Evolutionary conservation across 768 basidiomycete genomes (phyloP), one percentile per base, ranked within the genome.

Genomic region (Calocybe indica): DNA sequence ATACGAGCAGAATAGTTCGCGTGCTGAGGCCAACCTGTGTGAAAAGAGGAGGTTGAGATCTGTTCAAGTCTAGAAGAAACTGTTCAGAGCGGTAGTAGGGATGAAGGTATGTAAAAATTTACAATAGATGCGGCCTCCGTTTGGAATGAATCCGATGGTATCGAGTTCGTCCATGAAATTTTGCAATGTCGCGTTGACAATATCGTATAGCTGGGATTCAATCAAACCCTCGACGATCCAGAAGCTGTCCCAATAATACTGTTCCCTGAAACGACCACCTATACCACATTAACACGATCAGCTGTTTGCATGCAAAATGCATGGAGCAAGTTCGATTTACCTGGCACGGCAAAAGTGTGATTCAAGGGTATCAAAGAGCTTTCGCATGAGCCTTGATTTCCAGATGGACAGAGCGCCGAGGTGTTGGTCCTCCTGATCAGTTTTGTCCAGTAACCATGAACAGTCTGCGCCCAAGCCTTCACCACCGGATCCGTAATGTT

Each of bases 161-260:
- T 86, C 80, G 40, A 97, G 70, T 60, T 95, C 85, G 58, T 97
- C 93, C 92, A 96, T 93, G 59, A 97, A 96, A 68, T 96, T 95
- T 53, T 89, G 81, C 32, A 96, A 69, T 0, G 92, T 88, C 8
- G 72, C 80, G 52, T 88, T 88, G 48, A 78, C 87, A 45, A 88
- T 73, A 46, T 72, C 71, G 55, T 79, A 84, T 9, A 96, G 74
- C 53, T 86, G 78, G 1, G 88, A 91, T 59, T 85, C 70, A 30
- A 97, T 67, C n/a, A 96, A 71, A 35, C 94, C 94, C 55, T 92
- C 82, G 7, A 87, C 66, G 52, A 93, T 92, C 89, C 90, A 93
- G 67, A 80, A 92, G 54, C 85, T 88, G 62, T 67, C 65, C 73
- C 82, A 68, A 52, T 80, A 72, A 74, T 89, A 92, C 59, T 87